Conservation (phyloP, 2,329 filamentous ascomycete species). For the Tolypocladium capitatum region DNA sequence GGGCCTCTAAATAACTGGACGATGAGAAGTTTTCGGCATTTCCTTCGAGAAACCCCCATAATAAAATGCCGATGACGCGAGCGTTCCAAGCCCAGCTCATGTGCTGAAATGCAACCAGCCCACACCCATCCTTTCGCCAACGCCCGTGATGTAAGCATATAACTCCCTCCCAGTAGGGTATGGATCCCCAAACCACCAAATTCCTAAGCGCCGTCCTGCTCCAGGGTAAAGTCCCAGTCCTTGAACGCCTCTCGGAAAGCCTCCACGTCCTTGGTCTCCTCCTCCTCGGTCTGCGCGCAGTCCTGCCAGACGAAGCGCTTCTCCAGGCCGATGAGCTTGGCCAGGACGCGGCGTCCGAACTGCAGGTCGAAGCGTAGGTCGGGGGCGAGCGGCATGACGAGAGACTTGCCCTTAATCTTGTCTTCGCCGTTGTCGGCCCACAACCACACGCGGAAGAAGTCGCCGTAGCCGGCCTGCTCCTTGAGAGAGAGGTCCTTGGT, state of each 20-base stretch:
- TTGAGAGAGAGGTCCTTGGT: conserved; percentile 35
- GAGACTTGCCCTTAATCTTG: conserved; percentile 44
- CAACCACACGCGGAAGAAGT: conserved; percentile 76
- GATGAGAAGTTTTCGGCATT: neutral
- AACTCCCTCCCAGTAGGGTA: neutral
- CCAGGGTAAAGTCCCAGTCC: conserved; percentile 67
- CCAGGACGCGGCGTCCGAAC: conserved; percentile 76
- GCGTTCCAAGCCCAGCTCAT: neutral
- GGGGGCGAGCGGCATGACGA: conserved; percentile 61
- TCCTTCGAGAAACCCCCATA: neutral
- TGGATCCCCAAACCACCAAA: neutral
- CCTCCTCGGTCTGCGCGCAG: conserved; percentile 60
- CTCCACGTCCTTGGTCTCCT: conserved; percentile 67
- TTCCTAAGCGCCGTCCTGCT: conserved; percentile 3
- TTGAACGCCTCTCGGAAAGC: conserved; percentile 73
- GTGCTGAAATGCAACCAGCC: neutral
- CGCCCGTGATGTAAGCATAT: neutral
- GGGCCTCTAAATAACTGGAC: neutral
- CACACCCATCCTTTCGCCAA: neutral
- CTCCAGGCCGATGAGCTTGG: conserved; percentile 74
- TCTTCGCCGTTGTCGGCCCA: conserved; percentile 49
- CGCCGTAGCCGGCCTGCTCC: conserved; percentile 32
- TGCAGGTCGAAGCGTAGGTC: conserved; percentile 77
- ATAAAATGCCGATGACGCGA: neutral
- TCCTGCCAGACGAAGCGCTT: conserved; percentile 73